phyloP scores from a whole-genome alignment of 106 monocot genomes.

The Xerophyta viscosa region DNA sequence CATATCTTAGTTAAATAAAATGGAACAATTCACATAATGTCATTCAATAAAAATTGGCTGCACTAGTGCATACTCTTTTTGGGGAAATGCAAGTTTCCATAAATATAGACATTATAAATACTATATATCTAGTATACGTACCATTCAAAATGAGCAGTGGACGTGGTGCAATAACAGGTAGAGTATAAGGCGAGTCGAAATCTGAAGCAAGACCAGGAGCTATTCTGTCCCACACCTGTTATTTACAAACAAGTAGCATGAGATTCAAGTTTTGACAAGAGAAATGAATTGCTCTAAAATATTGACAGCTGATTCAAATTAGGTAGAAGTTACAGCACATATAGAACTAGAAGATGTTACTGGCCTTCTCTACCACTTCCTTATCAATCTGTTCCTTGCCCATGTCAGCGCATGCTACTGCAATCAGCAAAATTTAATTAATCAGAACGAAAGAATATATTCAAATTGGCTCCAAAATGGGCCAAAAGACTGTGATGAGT shows the following conservation, averaged over 20 bases:
- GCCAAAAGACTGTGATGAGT: too few relatives aligned
- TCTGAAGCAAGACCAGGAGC: constrained; percentile 77
- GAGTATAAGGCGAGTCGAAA: constrained; percentile 73
- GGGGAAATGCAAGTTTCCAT: too few relatives aligned
- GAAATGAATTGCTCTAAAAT: background rate
- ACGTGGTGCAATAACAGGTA: constrained; percentile 62
- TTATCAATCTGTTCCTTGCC: constrained; percentile 69
- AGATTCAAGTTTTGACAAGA: background rate
- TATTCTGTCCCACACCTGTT: constrained; percentile 92
- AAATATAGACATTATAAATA: too few relatives aligned
- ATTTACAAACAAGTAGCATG: constrained; percentile 6
- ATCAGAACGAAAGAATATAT: too few relatives aligned
- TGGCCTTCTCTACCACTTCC: constrained; percentile 83
- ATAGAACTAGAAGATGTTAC: constrained; percentile 1
- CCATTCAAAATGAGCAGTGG: constrained; percentile 66
- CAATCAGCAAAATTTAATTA: constrained; percentile 8
- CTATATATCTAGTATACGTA: constrained; percentile 11
- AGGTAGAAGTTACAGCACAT: background rate
- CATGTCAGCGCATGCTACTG: constrained; percentile 76
- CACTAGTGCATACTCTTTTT: too few relatives aligned
- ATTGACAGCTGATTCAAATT: background rate
- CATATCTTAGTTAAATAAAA: too few relatives aligned
- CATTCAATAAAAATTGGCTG: too few relatives aligned
- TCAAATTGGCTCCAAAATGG: too few relatives aligned
- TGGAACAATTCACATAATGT: too few relatives aligned